Evolutionary conservation across 495 filamentous ascomycete species (phyloP), one percentile per base, ranked within the genome.

Genomic region (Penicillium antarcticum): DNA sequence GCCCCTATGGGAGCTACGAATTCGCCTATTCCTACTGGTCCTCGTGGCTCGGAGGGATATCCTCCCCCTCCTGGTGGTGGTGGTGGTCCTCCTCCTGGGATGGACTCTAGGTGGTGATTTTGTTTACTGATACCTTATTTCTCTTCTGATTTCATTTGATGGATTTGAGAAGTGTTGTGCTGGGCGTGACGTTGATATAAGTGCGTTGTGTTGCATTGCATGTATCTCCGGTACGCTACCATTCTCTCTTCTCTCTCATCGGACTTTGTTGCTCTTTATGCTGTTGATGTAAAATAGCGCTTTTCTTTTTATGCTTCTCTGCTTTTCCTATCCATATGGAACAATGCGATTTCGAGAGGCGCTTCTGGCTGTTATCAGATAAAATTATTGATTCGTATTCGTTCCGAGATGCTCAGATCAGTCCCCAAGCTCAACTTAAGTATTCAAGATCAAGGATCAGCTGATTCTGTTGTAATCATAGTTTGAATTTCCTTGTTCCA

Each of bases 21-120:
- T 24, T 55, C 62, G 37, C 45, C 51, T 18, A 55, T 55, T 24
- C 60, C 62, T 12, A 56, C 60, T 10, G 71, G 67, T 5, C 65
- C 69, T 1, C 71, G 69, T 3, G 68, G 67, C 0, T 51, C 51
- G 33, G 71, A 72, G 13, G 61, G 58, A 8, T 74, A 64, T 42
- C 53, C 62, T 38, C 61, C 55, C 21, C 67, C 63, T 10, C 62
- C 61, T 29, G 60, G 54, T 17, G 36, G 53, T 29, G 60, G 54
- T 17, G 36, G 53, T 51, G 63, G 45, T 7, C 54, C 51, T 33
- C 45, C 60, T 31, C 56, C 50, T 50, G 61, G 60, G 29, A 53
- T 61, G 55, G 57, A 57, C 40, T 52, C 58, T 42, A 43, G 45
- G 56, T 57, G 64, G 55, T 67, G 57, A 59, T 48, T 49, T 55